Evolutionary conservation across 345 rosid species (phyloP), one percentile per base, ranked within the genome.

Genomic region (Arabis hirsuta): DNA sequence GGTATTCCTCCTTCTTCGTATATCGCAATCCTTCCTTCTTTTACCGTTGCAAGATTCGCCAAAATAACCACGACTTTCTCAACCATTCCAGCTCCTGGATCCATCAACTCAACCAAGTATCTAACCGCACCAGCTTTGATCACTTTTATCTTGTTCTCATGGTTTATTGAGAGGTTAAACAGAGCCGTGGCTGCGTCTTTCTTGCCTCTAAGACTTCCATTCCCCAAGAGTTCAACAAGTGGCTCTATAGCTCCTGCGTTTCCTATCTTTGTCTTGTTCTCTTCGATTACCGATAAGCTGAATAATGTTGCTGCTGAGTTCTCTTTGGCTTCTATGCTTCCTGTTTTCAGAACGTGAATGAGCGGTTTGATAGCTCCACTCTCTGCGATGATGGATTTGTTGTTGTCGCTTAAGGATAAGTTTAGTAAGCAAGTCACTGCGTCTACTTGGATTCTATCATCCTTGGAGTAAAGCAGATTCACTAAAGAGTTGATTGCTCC

Each of bases 161-260:
- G 96, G 80, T 73, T 79, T 72, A 85, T 88, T 39, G 97, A 87
- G 52, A 96, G 72, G 76, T 87, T 92, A 74, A 84, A 88, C 80
- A 96, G 78, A 67, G 99, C 98, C 12, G 97, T 88, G 5, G 91
- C 96, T 8, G 98, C 98, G 69, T 91, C 96, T 78, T 86, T 90
- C 84, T 92, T 96, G 3, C 96, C 99, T 65, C 89, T 78, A 0
- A 90, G 91, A 66, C 92, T 87, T 10, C 96, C 98, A 61, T 84
- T 81, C 45, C 92, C 91, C 55, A 96, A 77, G 55, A 96, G 82
- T 61, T 90, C 89, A 57, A 92, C 98, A 22, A 96, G 90, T 12
- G 99, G 98, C 57, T 76, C 79, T 14, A 96, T 80, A 48, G 96
- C 99, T 52, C 98, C 96, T 3, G 98, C 88, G 14, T 90, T 71